Percentiles rank a stretch among this genome's conserved stretches.
phyloP scores from a whole-genome alignment of 2,329 filamentous ascomycete species.

The Colletotrichum cordylinicola region DNA sequence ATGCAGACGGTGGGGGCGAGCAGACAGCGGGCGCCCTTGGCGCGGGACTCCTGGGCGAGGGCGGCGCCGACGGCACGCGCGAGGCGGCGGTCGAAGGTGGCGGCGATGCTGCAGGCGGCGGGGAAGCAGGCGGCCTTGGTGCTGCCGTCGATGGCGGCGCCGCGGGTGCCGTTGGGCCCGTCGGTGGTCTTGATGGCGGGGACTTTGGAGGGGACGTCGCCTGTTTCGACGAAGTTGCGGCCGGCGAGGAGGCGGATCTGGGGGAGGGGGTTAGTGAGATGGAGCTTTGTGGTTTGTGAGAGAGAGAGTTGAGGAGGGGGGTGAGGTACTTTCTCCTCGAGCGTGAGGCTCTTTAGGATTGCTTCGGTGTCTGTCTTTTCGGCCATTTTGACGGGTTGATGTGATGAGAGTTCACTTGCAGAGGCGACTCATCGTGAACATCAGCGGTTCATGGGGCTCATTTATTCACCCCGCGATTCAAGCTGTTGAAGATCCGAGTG shows the following conservation, averaged over 20 bases:
- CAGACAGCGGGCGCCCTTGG: constrained; percentile 71
- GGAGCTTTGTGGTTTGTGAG: not conserved
- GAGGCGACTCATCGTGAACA: not conserved
- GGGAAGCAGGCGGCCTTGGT: constrained; percentile 54
- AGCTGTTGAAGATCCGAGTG: not conserved
- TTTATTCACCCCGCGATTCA: not conserved
- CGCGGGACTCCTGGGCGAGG: constrained; percentile 75
- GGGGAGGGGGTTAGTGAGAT: not conserved
- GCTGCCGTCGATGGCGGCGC: constrained; percentile 18
- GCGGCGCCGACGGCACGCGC: constrained; percentile 71
- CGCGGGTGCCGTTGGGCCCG: constrained; percentile 22
- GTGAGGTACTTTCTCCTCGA: constrained; percentile 32
- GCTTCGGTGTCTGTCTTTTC: constrained; percentile 23
- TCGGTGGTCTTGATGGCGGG: constrained; percentile 20
- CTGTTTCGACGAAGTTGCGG: constrained; percentile 19
- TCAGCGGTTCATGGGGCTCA: not conserved
- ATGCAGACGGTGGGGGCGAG: constrained; percentile 66
- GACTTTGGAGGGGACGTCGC: constrained; percentile 3
- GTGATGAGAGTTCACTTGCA: not conserved
- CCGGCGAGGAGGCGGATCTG: constrained; percentile 19
- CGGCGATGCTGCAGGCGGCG: constrained; percentile 73
- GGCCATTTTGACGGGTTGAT: not conserved
- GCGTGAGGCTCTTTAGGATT: constrained; percentile 32
- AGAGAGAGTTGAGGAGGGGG: not conserved
- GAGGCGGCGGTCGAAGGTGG: constrained; percentile 73